Evolutionary conservation across 164 flowering plant species (phyloP), one percentile per base, ranked within the genome.

Genomic region (Macadamia integrifolia): DNA sequence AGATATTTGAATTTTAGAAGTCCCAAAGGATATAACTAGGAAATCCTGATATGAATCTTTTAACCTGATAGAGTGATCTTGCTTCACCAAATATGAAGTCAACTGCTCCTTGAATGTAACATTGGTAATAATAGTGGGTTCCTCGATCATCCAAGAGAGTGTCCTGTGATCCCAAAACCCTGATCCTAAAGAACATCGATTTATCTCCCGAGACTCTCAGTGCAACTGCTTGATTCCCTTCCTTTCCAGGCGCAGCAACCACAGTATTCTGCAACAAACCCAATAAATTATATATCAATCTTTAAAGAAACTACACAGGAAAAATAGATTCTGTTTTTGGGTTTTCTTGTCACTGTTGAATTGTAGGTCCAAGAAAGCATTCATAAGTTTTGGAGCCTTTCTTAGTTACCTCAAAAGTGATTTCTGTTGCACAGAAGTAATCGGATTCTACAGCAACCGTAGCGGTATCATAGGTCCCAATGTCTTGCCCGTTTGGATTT

Each of bases 61-160:
- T 58, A 73, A 89, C 98, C 91, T 90, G 70, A 66, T 78, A 94
- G n/a, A 91, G 79, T 13, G 98, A 91, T 77, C 65, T 86, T 28
- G 85, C 84, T 61, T 72, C 74, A 7, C 98, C 97, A 74, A 83
- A 94, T 13, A 94, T 87, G 80, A 94, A 94, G 61, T 94, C 98
- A 0, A 89, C 78, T 18, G 78, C 73, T 17, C 98, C 97, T 75
- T 86, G 82, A 50, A 91, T 87, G 76, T 74, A 71, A 72, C 86
- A 81, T 53, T 77, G 57, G 69, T 73, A 80, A 74, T 82, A 91
- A 61, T 83, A 94, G 53, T 94, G 98, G 6, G 85, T 64, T 30
- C 98, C 98, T 1, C 30, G 35, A 3, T 84, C 80, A 73, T 90
- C 98, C 28, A 87, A 74, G 28, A 94, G 88, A 0, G 98, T 94